Conservation (phyloP, 106 monocot genomes). For the Allium fistulosum region DNA sequence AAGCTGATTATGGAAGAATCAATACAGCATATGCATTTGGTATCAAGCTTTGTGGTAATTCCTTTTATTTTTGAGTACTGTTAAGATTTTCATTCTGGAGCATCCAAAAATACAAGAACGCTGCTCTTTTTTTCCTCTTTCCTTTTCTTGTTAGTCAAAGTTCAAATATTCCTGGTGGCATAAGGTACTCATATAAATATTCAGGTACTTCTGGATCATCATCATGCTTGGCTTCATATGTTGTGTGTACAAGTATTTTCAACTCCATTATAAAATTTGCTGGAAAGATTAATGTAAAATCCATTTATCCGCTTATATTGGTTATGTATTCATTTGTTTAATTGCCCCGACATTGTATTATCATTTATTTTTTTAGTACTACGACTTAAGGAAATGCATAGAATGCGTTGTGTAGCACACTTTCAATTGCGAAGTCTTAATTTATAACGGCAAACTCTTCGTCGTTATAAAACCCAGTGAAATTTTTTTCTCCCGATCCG, state of each 20-base stretch:
- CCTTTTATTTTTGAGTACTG: not conserved
- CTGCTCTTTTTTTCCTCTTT: no score
- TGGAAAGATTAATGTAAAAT: conserved; percentile 64
- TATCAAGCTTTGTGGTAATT: conserved; percentile 77
- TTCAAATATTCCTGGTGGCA: not conserved
- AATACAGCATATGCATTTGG: conserved; percentile 82
- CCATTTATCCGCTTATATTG: not conserved
- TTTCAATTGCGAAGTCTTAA: no score
- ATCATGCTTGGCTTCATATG: conserved; percentile 61
- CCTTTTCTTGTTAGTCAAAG: no score
- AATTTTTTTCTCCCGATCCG: no score
- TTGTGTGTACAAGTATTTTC: conserved; percentile 69
- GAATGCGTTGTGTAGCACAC: no score
- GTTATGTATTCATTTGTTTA: not conserved
- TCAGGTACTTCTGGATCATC: conserved; percentile 75
- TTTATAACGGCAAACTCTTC: no score
- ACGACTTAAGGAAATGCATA: no score
- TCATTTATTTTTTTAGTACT: conserved; percentile 5
- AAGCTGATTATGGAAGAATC: conserved; percentile 73
- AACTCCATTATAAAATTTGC: conserved; percentile 55
- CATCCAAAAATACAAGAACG: not conserved
- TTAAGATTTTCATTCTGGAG: not conserved
- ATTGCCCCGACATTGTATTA: not conserved
- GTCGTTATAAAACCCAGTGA: no score
- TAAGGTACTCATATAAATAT: not conserved